Evolutionary conservation across 768 basidiomycete species (phyloP), one percentile per base, ranked within the genome.

Genomic region (Pulveroboletus ravenelii): DNA sequence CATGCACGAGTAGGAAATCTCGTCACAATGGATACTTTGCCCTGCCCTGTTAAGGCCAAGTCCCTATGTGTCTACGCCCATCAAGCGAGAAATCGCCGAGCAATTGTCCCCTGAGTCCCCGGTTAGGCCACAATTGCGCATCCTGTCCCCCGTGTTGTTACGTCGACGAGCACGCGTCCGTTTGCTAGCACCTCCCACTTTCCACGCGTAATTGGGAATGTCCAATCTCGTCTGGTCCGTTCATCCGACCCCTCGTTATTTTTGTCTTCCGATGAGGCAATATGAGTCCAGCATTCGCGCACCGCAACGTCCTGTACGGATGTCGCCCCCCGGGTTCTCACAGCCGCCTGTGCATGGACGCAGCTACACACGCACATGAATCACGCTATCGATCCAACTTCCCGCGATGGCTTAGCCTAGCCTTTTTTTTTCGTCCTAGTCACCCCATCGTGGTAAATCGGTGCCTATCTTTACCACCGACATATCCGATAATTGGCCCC

Each of bases 101-200:
- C 36, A 45, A 41, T 45, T 44, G 17, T 10, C 52, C 56, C 62
- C 62, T 55, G 54, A 52, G 54, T 54, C 44, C 58, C 50, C 37
- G 41, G 53, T 55, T 44, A 42, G 52, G 29, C 43, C 46, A 50
- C 36, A 23, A 30, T 53, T 32, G 40, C 36, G 39, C 41, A 14
- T 45, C 47, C 39, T 46, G 50, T 43, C 38, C 31, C 45, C 47
- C 32, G 48, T 50, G 35, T 18, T 53, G 47, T 65, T 68, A 68
- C 66, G 64, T 65, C 58, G 63, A 51, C 61, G 32, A 32, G 39
- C 55, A 41, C 18, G 51, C 65, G 52, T 61, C 53, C 13, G 44
- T 57, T 32, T 46, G 20, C 32, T 34, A 31, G 18, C 35, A 32
- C 13, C 44, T 48, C 41, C 48, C 48, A 55, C 49, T 47, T 44